Base-by-base conservation (phyloP, 768 basidiomycete genomes). In the Sutorius australiensis region DNA sequence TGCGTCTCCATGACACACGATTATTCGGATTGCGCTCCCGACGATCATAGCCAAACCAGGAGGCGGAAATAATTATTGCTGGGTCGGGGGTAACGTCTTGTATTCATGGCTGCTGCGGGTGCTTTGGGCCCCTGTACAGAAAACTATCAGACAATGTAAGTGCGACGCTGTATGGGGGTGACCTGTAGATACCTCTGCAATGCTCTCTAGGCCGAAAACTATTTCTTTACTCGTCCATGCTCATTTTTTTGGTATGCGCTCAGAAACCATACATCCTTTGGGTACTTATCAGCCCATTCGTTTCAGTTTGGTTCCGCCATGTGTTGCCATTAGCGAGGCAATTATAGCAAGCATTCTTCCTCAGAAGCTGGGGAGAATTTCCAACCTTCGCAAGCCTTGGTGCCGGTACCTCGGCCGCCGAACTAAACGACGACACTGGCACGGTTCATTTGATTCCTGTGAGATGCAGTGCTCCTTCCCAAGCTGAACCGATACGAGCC, bases 251-350 rank as follows among this genome's bases (percentile, higher is more conserved):
- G 70, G 83, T 89, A 62, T 30, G 77, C 62, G 3, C 2, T 19
- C 27, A 6, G 3, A 10, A 30, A 33, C 19, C 13, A 8, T 5
- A 12, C 32, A 21, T 37, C 16, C 4, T 43, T 6, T 33, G 16
- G 24, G 31, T 46, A 8, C 41, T 60, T 19, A 59, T 36, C 6
- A 19, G 1, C 14, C 17, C 19, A 14, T 32, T 21, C 24, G 24
- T 2, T 17, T 6, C 41, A 88, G 87, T 69, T 90, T 57, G 89
- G 87, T 19, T 89, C 87, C 6, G 89, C 88, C 2, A 71, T 92
- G 49, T 92, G 88, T 92, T 51, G 77, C 89, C 0, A 62, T 89
- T 39, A 87, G 88, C 17, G 84, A 89, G 59, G 81, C 84, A 3
- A 83, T 91, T 54, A 86, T 83, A 53, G 68, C 82, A 1, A 83